Evolutionary conservation across 2,329 filamentous ascomycete genomes (phyloP), one percentile per base, ranked within the genome.

Genomic region (Remersonia thermophila): DNA sequence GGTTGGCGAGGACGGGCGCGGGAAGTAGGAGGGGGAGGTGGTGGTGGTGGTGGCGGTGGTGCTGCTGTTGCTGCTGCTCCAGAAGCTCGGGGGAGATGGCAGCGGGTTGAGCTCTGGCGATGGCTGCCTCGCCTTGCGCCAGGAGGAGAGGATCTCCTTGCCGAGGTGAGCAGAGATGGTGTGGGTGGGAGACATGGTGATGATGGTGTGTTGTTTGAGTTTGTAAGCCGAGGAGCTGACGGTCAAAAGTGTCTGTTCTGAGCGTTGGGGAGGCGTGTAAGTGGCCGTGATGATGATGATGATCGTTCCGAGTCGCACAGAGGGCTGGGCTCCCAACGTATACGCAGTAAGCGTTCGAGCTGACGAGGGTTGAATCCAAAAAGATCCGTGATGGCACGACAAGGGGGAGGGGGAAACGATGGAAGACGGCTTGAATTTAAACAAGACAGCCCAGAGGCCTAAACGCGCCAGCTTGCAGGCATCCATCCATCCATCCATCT

Each of bases 81-180:
- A 23, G 20, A 23, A 23, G 20, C 12, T n/a, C 27, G 6, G 42
- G 33, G 49, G 55, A 47, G 46, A 51, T 2, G 46, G 46, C 33
- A 48, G 40, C 30, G 51, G 45, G 39, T 42, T 45, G 31, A 54
- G 42, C 11, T 61, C 57, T 35, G 58, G 52, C 3, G 55, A 56
- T 18, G 57, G 52, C 44, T 66, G 61, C 45, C 62, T 62, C 31
- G 62, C 56, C 50, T 71, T 66, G 44, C 63, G 63, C 67, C 70
- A 74, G n/a, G 71, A 73, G 35, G 66, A 60, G 59, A 65, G 69
- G 57, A 75, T 68, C 49, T 73, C 62, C 55, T 70, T 72, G 67
- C 68, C 71, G 55, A 75, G 58, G 48, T 75, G 71, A 47, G 70
- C 69, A 12, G 70, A 72, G 64, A 75, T 73, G 45, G 71, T 73